A percentile compares a stretch with the other conserved stretches of the same genome.
These are phyloP conservation scores for Microsporum ferrugineum DNA, from an alignment of 2,329 filamentous ascomycete genomes.

Conservation along the genomic window DNA sequence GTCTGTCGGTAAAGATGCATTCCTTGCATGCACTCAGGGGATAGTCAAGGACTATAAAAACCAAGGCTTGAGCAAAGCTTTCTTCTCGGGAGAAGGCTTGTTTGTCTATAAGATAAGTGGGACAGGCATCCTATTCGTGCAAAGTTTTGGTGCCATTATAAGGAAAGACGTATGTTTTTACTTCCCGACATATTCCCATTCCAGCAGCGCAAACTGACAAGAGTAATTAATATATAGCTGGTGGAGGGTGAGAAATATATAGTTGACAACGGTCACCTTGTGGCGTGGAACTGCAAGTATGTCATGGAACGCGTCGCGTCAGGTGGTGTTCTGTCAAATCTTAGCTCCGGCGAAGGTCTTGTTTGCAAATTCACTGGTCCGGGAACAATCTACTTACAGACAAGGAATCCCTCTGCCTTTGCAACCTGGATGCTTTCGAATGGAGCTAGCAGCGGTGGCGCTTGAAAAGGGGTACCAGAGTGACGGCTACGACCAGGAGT, in stretches of 20 bases:
- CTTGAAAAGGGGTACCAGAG: background rate
- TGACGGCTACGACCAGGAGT: background rate
- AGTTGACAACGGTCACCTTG: slow-evolving; percentile 83
- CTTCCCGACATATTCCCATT: background rate
- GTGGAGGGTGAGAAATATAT: slow-evolving; percentile 69
- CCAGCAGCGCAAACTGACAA: background rate
- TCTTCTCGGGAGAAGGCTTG: slow-evolving; percentile 86
- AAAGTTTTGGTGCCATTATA: slow-evolving; percentile 89
- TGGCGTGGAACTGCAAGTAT: slow-evolving; percentile 96
- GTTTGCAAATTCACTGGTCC: slow-evolving; percentile 91
- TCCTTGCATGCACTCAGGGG: slow-evolving; percentile 75
- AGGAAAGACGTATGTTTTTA: slow-evolving; percentile 64
- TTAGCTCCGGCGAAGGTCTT: slow-evolving; percentile 72
- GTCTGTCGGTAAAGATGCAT: slow-evolving; percentile 78
- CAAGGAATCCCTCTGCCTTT: slow-evolving; percentile 64
- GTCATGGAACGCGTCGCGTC: slow-evolving; percentile 73
- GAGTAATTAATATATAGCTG: slow-evolving; percentile 22
- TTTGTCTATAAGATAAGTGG: slow-evolving; percentile 83
- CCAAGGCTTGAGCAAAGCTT: slow-evolving; percentile 75
- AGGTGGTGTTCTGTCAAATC: slow-evolving; percentile 81
- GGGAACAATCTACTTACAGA: slow-evolving; percentile 85
- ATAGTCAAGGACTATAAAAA: slow-evolving; percentile 77
- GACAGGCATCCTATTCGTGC: slow-evolving; percentile 72
- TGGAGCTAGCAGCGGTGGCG: background rate
- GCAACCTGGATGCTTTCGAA: slow-evolving; percentile 36